A percentile compares a stretch with the other conserved stretches of the same genome.
Evolutionary conservation across 306 rosid genomes (phyloP).

Genomic region (Casuarina cunninghamiana): DNA sequence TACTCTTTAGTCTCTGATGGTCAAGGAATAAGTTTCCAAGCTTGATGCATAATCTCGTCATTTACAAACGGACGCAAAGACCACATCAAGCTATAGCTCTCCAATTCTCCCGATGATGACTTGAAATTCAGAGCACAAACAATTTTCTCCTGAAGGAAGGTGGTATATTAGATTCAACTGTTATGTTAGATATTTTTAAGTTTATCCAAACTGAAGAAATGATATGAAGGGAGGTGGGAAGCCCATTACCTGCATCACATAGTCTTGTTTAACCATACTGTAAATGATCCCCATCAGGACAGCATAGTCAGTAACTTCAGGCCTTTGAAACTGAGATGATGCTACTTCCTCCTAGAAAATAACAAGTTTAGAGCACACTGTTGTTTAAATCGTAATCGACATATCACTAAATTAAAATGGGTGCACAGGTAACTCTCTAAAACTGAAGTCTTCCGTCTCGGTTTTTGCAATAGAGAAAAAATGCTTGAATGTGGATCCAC

Average conservation of each 20-base stretch:
- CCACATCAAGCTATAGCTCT: slow-evolving; percentile 79
- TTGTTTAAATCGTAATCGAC: neutral
- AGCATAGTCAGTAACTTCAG: slow-evolving; percentile 44
- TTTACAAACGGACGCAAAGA: slow-evolving; percentile 56
- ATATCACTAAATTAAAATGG: no score
- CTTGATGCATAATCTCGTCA: slow-evolving; percentile 50
- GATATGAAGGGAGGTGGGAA: slow-evolving; percentile 2
- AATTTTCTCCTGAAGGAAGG: slow-evolving; percentile 59
- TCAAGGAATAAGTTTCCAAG: slow-evolving; percentile 64
- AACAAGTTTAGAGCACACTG: neutral
- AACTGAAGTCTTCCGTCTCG: no score
- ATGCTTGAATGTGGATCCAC: neutral
- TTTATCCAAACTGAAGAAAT: slow-evolving; percentile 9
- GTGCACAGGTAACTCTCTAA: no score
- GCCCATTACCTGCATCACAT: slow-evolving; percentile 67
- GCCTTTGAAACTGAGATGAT: slow-evolving; percentile 31
- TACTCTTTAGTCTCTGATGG: neutral
- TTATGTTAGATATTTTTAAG: neutral
- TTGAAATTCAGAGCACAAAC: slow-evolving; percentile 57
- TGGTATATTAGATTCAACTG: neutral
- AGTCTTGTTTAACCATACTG: slow-evolving; percentile 69
- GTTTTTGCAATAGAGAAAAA: no score
- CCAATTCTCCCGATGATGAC: slow-evolving; percentile 61
- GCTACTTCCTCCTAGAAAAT: slow-evolving; percentile 42
- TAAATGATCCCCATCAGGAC: slow-evolving; percentile 55